Evolutionary conservation across 352 stramenopile species (phyloP), one percentile per base, ranked within the genome.

Genomic region (Pythium volutum): DNA sequence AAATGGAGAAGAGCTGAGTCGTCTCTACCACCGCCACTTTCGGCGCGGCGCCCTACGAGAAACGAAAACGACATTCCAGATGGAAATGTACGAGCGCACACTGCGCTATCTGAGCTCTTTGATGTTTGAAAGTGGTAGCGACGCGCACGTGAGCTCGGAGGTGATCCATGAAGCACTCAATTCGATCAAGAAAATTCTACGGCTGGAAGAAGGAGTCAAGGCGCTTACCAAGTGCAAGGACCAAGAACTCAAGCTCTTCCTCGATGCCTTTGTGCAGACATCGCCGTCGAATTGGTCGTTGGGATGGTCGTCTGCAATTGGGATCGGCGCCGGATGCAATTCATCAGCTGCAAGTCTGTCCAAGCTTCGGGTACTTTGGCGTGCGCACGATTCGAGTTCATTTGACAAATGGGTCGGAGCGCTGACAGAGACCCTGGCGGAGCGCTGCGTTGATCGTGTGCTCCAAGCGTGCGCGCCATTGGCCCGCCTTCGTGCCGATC

Each of bases 371-470:
- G 27, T 27, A 2, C 39, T 67, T 15, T 93, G 83, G 83, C 66
- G 55, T 22, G 75, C 74, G 23, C 60, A 71, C 6, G 45, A 61
- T 7, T 45, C 63, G 25, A 27, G 74, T 16, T 62, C 65, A 4
- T 95, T 91, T 51, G 51, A 81, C 9, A 18, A 64, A 34, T 95
- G 86, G 86, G 63, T 93, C 42, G 79, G 81, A 20, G 55, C 59
- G 1, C 56, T 92, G 34, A 77, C 76, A 0, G 70, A 80, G 4
- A 72, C 66, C 22, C 61, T 93, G 53, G 56, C 74, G 9, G 62
- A 45, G 20, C 38, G 73, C 14, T 77, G 72, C 8, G 43, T 41
- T 14, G 76, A 95, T 63, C 59, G 52, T 8, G 63, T 93, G 10
- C 49, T 95, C n/a, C 66, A 67, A 20, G 66, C 71, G 9, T 93